Conservation (phyloP, 768 basidiomycete genomes). For the Trametes gibbosa region DNA sequence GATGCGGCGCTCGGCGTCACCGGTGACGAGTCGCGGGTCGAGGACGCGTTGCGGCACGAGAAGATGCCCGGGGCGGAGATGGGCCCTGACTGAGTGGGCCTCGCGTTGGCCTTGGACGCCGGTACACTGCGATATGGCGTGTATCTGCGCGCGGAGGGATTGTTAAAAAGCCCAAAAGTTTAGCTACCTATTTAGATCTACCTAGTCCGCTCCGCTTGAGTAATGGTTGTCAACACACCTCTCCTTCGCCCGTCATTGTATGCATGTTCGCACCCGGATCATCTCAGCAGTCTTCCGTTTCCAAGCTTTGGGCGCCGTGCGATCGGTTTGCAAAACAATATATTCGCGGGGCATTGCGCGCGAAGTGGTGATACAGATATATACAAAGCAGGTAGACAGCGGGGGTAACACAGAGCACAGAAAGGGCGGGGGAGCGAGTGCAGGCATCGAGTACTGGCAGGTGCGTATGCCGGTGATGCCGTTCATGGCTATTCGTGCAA, state of each 20-base stretch:
- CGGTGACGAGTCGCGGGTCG: slow-evolving; percentile 52
- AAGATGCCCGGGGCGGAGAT: slow-evolving; percentile 13
- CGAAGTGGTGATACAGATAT: slow-evolving; percentile 15
- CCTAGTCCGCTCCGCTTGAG: not conserved
- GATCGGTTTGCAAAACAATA: not conserved
- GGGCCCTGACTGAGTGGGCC: slow-evolving; percentile 6
- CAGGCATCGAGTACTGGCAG: slow-evolving; percentile 12
- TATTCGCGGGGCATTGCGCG: not conserved
- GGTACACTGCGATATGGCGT: not conserved
- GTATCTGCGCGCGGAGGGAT: not conserved
- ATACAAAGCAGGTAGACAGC: slow-evolving; percentile 22
- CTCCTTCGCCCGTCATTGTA: not conserved
- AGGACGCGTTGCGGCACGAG: slow-evolving; percentile 32
- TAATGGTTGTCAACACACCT: not conserved
- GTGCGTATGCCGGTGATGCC: too few species aligned
- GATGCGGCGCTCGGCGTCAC: slow-evolving; percentile 28
- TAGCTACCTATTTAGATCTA: not conserved
- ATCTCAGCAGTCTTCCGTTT: too few species aligned
- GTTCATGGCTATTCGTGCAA: slow-evolving; percentile 19
- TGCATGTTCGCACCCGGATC: not conserved
- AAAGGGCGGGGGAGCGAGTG: not conserved
- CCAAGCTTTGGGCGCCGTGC: not conserved
- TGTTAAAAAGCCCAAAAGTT: slow-evolving; percentile 4
- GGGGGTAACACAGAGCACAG: slow-evolving; percentile 14
- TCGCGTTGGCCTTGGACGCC: too few species aligned